Evolutionary conservation across 2,329 filamentous ascomycete genomes (phyloP).

Genomic region (Fusarium sambucinum): DNA sequence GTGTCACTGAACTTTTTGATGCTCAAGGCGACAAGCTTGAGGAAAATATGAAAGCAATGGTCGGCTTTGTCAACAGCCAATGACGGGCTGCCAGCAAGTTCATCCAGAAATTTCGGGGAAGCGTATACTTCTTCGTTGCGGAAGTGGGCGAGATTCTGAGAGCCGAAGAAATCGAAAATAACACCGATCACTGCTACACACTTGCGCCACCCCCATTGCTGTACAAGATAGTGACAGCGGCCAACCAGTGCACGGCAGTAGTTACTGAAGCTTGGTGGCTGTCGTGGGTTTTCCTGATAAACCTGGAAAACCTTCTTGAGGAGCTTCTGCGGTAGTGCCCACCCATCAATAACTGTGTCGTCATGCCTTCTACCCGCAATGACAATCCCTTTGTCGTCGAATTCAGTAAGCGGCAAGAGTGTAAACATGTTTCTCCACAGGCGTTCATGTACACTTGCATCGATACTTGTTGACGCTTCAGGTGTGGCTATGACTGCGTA

Average conservation of each 20-base stretch:
- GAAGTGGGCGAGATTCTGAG: slow-evolving; percentile 70
- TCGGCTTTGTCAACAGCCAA: slow-evolving; percentile 67
- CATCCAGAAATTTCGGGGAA: slow-evolving; percentile 71
- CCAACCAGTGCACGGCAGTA: slow-evolving; percentile 71
- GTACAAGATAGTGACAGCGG: slow-evolving; percentile 72
- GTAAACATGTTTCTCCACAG: slow-evolving; percentile 71
- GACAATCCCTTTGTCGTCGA: slow-evolving; percentile 66
- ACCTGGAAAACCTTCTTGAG: slow-evolving; percentile 69
- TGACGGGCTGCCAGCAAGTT: slow-evolving; percentile 61
- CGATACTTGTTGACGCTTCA: slow-evolving; percentile 51
- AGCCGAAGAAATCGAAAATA: slow-evolving; percentile 77
- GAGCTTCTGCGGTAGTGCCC: slow-evolving; percentile 69
- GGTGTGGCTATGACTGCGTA: slow-evolving; percentile 58
- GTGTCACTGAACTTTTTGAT: slow-evolving; percentile 63
- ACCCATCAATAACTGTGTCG: slow-evolving; percentile 62
- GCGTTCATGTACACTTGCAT: slow-evolving; percentile 65
- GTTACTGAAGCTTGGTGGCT: slow-evolving; percentile 72
- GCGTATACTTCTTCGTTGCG: slow-evolving; percentile 73
- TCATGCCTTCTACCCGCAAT: slow-evolving; percentile 51
- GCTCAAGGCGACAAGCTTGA: slow-evolving; percentile 71
- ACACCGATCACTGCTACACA: slow-evolving; percentile 69
- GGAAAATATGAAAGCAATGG: slow-evolving; percentile 74
- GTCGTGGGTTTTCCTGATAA: slow-evolving; percentile 67
- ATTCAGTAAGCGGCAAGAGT: slow-evolving; percentile 71
- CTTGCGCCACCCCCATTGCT: slow-evolving; percentile 74